These are phyloP conservation scores for Schizophyllum amplum DNA, from an alignment of 1,284 basidiomycete genomes.

Conservation along the genomic window DNA sequence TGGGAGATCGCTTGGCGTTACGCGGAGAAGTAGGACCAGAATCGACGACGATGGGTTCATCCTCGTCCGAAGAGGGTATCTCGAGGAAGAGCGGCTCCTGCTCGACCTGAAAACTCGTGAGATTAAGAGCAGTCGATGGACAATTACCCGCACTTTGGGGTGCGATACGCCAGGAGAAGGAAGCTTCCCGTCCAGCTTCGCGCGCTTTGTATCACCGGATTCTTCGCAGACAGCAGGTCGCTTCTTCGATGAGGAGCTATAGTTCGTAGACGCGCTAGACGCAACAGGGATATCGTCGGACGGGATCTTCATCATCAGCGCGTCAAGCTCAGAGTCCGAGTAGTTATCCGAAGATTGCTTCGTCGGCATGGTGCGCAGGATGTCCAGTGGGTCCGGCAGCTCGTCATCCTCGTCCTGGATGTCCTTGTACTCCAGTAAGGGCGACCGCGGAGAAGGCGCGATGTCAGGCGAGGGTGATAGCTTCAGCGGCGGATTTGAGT, in stretches of 20 bases:
- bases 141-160: background rate
- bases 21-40: background rate
- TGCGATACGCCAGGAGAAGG: background rate
- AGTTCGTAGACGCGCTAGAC: background rate
- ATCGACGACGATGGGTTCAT: constrained; percentile 3
- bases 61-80: constrained; percentile 3
- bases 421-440: constrained; percentile 17
- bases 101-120: background rate
- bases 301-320: constrained; percentile 18
- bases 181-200: background rate
- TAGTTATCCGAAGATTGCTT: constrained; percentile 22
- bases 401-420: constrained; percentile 36
- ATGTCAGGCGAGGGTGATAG: constrained; percentile 11
- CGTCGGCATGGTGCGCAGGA: constrained; percentile 17
- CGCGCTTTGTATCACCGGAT: background rate
- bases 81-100: background rate
- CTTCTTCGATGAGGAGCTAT: background rate
- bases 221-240: background rate
- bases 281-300: constrained; percentile 10
- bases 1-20: background rate
- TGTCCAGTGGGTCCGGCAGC: constrained; percentile 35
- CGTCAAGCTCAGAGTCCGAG: constrained; percentile 25
- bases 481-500: constrained; percentile 19
- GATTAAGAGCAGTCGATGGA: background rate
- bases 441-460: background rate